Conservation (phyloP, 805 yeast species). For the Pichia pseudocactophila region DNA sequence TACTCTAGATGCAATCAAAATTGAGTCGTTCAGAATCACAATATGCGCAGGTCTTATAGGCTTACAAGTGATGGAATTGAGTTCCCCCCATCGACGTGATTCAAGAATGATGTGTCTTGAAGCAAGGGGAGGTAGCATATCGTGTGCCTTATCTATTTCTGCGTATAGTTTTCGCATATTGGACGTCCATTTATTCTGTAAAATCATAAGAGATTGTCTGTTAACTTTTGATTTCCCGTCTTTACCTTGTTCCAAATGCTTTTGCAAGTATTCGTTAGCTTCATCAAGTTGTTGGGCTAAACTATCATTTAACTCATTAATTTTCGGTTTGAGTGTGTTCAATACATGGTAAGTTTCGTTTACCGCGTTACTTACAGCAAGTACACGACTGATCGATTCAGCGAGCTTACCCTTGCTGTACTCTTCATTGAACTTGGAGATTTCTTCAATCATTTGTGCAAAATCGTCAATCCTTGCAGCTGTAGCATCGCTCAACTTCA, state of each 20-base stretch:
- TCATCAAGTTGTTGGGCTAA: constrained; percentile 35
- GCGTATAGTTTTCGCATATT: constrained; percentile 62
- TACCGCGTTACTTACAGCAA: constrained; percentile 52
- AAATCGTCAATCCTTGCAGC: constrained; percentile 68
- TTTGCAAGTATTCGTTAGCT: constrained; percentile 14
- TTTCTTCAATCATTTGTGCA: constrained; percentile 23
- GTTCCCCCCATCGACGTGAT: constrained; percentile 78
- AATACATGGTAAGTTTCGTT: constrained; percentile 57
- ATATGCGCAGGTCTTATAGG: constrained; percentile 68
- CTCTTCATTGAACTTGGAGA: constrained; percentile 32
- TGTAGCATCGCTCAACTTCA: constrained; percentile 51
- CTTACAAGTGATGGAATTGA: constrained; percentile 79
- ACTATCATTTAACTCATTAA: constrained; percentile 52
- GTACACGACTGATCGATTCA: constrained; percentile 53
- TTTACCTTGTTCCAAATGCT: not conserved
- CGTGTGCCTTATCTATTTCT: constrained; percentile 88
- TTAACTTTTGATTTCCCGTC: constrained; percentile 33
- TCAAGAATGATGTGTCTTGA: constrained; percentile 77
- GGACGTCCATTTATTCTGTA: constrained; percentile 75
- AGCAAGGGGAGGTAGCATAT: constrained; percentile 60
- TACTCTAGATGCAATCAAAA: constrained; percentile 64
- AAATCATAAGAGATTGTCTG: constrained; percentile 58
- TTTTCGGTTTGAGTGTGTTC: constrained; percentile 47
- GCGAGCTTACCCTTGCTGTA: constrained; percentile 53
- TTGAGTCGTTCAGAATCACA: constrained; percentile 67